phyloP scores from a whole-genome alignment of 2,329 filamentous ascomycete genomes.

The Paraphaeosphaeria sporulosa region DNA sequence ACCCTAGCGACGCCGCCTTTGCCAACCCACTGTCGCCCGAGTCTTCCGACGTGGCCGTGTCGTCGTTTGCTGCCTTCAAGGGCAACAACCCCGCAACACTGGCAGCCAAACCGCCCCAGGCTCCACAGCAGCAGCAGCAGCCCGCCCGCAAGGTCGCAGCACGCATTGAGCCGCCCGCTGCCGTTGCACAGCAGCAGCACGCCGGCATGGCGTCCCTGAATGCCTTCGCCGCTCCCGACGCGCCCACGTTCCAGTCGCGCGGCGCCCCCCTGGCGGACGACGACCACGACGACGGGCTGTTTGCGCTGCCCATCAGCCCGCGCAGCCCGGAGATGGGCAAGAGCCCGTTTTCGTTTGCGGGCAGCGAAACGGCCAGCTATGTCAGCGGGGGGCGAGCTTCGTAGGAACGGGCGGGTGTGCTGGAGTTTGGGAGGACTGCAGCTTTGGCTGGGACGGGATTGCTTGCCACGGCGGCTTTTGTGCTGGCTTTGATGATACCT shows the following conservation, averaged over 20 bases:
- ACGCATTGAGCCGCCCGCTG: constrained; percentile 46
- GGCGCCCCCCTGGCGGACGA: constrained; percentile 48
- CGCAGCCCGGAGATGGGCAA: constrained; percentile 85
- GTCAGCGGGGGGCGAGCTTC: constrained; percentile 38
- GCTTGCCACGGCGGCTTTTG: constrained; percentile 15
- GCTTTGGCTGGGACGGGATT: constrained; percentile 9
- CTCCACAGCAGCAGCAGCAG: constrained; percentile 35
- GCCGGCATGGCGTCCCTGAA: constrained; percentile 55
- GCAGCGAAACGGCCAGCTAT: constrained; percentile 44
- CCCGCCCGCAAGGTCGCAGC: constrained; percentile 44
- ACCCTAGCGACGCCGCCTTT: constrained; percentile 34
- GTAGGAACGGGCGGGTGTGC: constrained; percentile 22
- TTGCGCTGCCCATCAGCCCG: constrained; percentile 86
- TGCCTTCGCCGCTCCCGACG: constrained; percentile 47
- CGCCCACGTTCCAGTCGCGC: constrained; percentile 39
- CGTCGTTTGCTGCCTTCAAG: constrained; percentile 66
- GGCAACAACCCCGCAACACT: constrained; percentile 52
- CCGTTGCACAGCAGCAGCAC: constrained; percentile 50
- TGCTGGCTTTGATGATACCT: constrained; percentile 33
- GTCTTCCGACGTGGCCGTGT: constrained; percentile 68
- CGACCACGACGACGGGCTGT: constrained; percentile 80
- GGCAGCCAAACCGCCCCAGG: constrained; percentile 53
- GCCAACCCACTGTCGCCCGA: constrained; percentile 67
- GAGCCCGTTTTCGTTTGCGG: constrained; percentile 75
- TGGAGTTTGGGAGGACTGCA: constrained; percentile 22